Base-by-base conservation (phyloP, 305 asterid genomes). In the Fraxinus dipetala region DNA sequence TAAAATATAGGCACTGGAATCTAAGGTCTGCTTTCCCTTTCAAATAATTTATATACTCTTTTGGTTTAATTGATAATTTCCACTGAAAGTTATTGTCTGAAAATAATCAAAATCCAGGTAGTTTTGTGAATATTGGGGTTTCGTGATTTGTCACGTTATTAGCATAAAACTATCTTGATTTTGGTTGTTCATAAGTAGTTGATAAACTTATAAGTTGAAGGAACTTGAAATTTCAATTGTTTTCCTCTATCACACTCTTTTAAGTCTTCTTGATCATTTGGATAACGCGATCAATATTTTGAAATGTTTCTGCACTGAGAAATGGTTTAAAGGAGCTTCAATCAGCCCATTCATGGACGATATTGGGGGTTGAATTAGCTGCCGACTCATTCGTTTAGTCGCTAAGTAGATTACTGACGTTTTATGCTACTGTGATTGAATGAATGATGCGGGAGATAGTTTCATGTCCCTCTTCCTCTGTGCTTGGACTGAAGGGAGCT, bases 401-500 rank as follows among this genome's bases (percentile, higher is more conserved):
- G 86, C 97, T 83, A 91, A 89, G 96, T 94, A 91, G 94, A 87
- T 89, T 79, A 77, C 78, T 75, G 16, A 38, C 1, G 22, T 26
- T 83, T 79, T 80, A 69, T 83, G 88, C 97, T 94, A 91, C 91
- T 89, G 93, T 91, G 99, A 86, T 89, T 94, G 98, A 93, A 89
- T 93, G 97, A 93, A 95, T 95, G 99, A 95, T 87, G 96, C 97
- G 98, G 99, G 99, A 94, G 99, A 92, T 93, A 94, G 87, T 93
- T 92, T 91, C 91, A 88, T 84, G 83, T 84, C 94, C 91, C 93
- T 91, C 91, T 87, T 89, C 87, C 85, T 92, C 98, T 83, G 86
- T 93, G 93, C 93, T 95, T 93, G 99, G 99, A 95, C 99, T 95
- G 99, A 95, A 95, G 98, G 99, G 99, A 95, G 99, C 98, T 93